Evolutionary conservation across 169 alveolate species (phyloP).

Genomic region (Amoebophrya sp.): DNA sequence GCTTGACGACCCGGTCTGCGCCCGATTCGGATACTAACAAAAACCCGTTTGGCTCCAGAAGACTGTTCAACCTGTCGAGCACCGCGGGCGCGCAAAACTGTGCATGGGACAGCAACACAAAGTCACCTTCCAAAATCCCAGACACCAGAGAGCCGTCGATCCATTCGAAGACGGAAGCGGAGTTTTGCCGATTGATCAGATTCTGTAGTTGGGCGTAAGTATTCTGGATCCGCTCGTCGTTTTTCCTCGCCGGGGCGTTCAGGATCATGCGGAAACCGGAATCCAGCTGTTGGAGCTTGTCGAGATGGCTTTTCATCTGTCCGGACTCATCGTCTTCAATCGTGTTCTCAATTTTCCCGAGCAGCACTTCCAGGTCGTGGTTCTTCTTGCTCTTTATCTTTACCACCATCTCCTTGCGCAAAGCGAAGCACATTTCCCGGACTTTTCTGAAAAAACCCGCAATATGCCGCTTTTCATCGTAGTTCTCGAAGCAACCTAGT

Average conservation of each 20-base stretch:
- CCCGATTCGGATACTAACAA: constrained; percentile 48
- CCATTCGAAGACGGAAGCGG: constrained; percentile 86
- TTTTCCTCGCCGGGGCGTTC: not conserved
- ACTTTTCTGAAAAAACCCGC: not conserved
- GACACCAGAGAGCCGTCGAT: constrained; percentile 92
- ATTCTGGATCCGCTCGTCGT: not conserved
- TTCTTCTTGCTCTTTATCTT: not conserved
- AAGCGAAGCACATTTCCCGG: not conserved
- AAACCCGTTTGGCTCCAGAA: constrained; percentile 67
- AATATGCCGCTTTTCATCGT: constrained; percentile 31
- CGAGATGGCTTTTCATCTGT: not conserved
- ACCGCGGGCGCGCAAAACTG: constrained; percentile 95
- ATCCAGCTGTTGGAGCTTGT: not conserved
- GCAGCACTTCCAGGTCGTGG: not conserved
- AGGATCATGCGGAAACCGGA: not conserved
- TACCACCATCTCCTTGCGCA: not conserved
- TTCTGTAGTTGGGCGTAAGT: not conserved
- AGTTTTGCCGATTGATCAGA: not conserved
- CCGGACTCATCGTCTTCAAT: not conserved
- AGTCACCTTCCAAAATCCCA: constrained; percentile 89
- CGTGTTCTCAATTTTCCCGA: not conserved
- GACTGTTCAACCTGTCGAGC: constrained; percentile 93
- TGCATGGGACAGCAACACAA: constrained; percentile 88
- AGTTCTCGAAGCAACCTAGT: constrained; percentile 47
- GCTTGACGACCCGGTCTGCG: constrained; percentile 61